Percentiles rank a stretch among this genome's conserved stretches.
phyloP scores from a whole-genome alignment of 805 yeast species.

The Barnettozyma salicaria region DNA sequence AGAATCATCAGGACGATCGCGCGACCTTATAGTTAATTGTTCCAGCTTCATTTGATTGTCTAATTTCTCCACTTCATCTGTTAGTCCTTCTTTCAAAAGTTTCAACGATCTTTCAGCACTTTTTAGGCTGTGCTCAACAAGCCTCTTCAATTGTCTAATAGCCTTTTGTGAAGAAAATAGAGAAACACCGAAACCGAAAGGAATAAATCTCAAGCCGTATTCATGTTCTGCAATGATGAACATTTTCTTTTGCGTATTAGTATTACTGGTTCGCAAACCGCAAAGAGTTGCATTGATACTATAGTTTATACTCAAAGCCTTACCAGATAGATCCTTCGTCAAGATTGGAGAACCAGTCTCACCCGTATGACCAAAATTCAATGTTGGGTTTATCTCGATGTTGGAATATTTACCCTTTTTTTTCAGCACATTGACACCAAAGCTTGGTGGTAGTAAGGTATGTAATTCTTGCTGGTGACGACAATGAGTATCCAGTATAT shows the following conservation, averaged over 20 bases:
- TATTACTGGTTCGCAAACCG: slow-evolving; percentile 34
- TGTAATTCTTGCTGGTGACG: slow-evolving; percentile 37
- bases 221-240: slow-evolving; percentile 32
- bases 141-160: slow-evolving; percentile 9
- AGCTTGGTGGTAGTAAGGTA: slow-evolving; percentile 36
- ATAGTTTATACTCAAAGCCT: slow-evolving; percentile 42
- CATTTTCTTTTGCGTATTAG: slow-evolving; percentile 12
- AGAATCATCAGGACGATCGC: background rate
- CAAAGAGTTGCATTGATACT: slow-evolving; percentile 53
- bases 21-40: slow-evolving; percentile 15
- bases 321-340: slow-evolving; percentile 44
- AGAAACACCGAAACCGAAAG: slow-evolving; percentile 32
- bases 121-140: slow-evolving; percentile 14
- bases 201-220: slow-evolving; percentile 34
- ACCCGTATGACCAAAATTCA: slow-evolving; percentile 48
- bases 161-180: slow-evolving; percentile 16
- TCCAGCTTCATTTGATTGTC: slow-evolving; percentile 17
- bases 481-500: slow-evolving; percentile 47
- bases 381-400: slow-evolving; percentile 28
- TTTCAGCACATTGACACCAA: slow-evolving; percentile 32
- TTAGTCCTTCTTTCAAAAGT: slow-evolving; percentile 15
- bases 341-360: slow-evolving; percentile 48
- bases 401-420: slow-evolving; percentile 28
- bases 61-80: slow-evolving; percentile 13
- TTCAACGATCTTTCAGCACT: slow-evolving; percentile 18